A percentile compares a stretch with the other conserved stretches of the same genome.
Evolutionary conservation across 2,329 filamentous ascomycete genomes (phyloP).

Genomic region (Xylariaceae sp.): DNA sequence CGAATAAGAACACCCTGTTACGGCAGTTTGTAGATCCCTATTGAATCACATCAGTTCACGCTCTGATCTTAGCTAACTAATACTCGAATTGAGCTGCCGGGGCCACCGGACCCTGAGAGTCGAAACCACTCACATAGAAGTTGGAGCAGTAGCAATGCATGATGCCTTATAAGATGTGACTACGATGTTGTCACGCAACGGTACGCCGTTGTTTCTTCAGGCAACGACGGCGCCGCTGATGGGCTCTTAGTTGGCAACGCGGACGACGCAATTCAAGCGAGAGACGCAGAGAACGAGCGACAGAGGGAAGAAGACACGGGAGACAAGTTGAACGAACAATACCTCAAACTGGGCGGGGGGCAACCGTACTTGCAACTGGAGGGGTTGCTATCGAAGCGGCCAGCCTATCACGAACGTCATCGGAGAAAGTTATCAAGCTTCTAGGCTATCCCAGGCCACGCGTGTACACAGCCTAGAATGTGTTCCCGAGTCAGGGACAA

Average conservation of each 20-base stretch:
- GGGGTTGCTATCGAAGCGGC: neutral
- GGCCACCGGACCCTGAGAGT: too few relatives aligned
- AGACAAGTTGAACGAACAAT: neutral
- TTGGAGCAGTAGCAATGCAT: conserved; percentile 31
- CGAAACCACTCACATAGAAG: conserved; percentile 26
- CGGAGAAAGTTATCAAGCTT: neutral
- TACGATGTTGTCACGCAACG: neutral
- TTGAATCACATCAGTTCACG: conserved; percentile 1
- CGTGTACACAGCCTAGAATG: too few relatives aligned
- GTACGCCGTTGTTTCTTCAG: neutral
- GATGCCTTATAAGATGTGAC: neutral
- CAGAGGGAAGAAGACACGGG: neutral
- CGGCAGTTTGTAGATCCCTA: conserved; percentile 28
- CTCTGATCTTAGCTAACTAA: too few relatives aligned
- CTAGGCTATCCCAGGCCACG: neutral
- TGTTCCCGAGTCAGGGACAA: too few relatives aligned
- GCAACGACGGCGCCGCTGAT: neutral
- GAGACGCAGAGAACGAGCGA: neutral
- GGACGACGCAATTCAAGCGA: neutral
- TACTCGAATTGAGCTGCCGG: too few relatives aligned
- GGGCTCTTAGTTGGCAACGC: neutral
- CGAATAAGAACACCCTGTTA: conserved; percentile 29
- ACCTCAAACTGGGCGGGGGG: neutral
- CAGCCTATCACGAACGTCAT: neutral
- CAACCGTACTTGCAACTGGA: neutral